These are phyloP conservation scores for Reutealis trisperma DNA, from an alignment of 345 rosid genomes.

Conservation along the genomic window DNA sequence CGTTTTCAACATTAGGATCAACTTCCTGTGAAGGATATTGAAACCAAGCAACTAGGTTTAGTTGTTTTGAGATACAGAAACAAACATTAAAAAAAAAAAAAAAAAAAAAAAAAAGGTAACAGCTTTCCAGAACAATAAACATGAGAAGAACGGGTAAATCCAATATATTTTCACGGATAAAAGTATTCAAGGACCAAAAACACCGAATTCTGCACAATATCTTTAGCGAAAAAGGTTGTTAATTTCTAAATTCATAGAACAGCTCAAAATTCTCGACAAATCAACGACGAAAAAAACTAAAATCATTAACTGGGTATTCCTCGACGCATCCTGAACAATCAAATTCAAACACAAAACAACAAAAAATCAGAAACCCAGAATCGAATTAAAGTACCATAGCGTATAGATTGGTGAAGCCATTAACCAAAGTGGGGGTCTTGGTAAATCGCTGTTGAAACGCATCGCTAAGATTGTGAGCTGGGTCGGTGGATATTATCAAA, in stretches of 20 bases:
- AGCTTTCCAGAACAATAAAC: background rate
- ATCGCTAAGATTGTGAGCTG: conserved; percentile 99
- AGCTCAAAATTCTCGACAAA: conserved; percentile 2
- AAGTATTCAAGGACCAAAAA: background rate
- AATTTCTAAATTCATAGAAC: background rate
- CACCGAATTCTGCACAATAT: background rate
- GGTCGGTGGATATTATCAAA: conserved; percentile 97
- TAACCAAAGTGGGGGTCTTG: conserved; percentile 79
- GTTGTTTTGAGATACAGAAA: background rate
- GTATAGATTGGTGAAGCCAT: conserved; percentile 89
- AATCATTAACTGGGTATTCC: conserved; percentile 3
- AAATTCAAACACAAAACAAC: background rate
- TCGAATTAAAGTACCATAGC: conserved; percentile 65
- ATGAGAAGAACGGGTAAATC: background rate
- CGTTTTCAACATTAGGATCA: conserved; percentile 94
- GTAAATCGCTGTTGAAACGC: conserved; percentile 98
- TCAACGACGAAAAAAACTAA: background rate
- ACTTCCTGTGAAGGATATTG: conserved; percentile 60
- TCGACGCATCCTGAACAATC: conserved; percentile 8
- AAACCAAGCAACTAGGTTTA: conserved; percentile 9
- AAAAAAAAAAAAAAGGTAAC: background rate
- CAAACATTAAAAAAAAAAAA: background rate
- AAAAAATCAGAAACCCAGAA: background rate
- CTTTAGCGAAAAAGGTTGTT: background rate
- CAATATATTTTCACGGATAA: background rate